phyloP scores from a whole-genome alignment of 495 filamentous ascomycete genomes.

The Endocarpon pusillum region DNA sequence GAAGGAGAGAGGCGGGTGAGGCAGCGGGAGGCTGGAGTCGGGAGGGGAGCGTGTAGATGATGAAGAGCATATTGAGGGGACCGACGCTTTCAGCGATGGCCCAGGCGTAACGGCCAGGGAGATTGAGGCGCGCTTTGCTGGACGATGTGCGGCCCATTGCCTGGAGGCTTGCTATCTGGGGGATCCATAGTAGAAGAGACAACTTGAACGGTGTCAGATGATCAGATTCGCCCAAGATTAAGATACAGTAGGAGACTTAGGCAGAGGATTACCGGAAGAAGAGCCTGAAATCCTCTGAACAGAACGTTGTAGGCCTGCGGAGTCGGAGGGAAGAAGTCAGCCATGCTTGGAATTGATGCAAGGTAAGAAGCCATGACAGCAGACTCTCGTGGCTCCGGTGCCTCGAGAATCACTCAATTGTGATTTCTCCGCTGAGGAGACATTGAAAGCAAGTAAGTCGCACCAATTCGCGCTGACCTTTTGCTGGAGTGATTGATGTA shows the following conservation, averaged over 20 bases:
- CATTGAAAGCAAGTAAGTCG: too few species aligned
- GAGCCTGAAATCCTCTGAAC: conserved; percentile 32
- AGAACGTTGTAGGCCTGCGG: conserved; percentile 31
- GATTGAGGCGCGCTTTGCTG: conserved; percentile 48
- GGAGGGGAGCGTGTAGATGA: conserved; percentile 46
- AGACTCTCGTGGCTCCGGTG: too few species aligned
- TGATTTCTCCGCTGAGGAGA: too few species aligned
- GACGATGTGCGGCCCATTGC: conserved; percentile 76
- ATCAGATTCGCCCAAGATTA: conserved; percentile 1
- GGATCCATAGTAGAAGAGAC: conserved; percentile 43
- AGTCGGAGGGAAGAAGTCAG: conserved; percentile 33
- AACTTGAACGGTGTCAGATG: conserved; percentile 18
- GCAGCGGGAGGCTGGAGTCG: conserved; percentile 4
- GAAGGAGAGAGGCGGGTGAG: conserved; percentile 2
- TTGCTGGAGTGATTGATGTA: too few species aligned
- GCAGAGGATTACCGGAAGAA: conserved; percentile 26
- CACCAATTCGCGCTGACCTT: too few species aligned
- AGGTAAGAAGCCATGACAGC: background rate
- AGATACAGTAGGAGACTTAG: conserved; percentile 10
- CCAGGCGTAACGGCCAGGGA: conserved; percentile 83
- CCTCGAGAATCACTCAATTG: too few species aligned
- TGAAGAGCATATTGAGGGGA: conserved; percentile 60
- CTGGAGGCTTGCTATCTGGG: conserved; percentile 46
- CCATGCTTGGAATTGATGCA: conserved; percentile 6
- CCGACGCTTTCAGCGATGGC: conserved; percentile 69